Percentiles rank a stretch among this genome's conserved stretches.
Conservation (phyloP, 148 eudicot genomes). For the Talinum fruticosum region DNA sequence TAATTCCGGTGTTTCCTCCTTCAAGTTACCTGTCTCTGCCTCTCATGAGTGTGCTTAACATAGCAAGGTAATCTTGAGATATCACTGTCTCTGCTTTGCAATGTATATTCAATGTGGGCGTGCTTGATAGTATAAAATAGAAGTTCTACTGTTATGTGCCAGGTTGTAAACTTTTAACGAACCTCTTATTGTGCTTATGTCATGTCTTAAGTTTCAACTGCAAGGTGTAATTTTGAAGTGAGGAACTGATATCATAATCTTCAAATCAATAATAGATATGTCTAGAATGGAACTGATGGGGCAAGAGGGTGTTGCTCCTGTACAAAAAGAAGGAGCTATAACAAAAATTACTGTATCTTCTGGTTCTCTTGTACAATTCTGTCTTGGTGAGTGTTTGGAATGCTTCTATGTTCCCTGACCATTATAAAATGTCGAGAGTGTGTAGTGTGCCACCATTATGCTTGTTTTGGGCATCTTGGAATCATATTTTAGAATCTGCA, state of each 20-base stretch:
- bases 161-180: neutral
- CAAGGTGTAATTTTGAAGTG: too few relatives aligned
- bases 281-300: neutral
- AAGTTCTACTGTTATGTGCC: neutral
- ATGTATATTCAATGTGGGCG: neutral
- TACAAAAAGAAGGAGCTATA: too few relatives aligned
- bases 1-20: slow-evolving; percentile 67
- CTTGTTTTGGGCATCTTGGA: too few relatives aligned
- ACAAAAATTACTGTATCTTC: too few relatives aligned
- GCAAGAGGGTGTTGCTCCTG: too few relatives aligned
- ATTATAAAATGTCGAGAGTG: too few relatives aligned
- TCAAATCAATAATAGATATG: neutral
- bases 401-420: too few relatives aligned
- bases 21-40: slow-evolving; percentile 85
- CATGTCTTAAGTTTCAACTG: neutral
- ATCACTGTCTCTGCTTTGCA: neutral
- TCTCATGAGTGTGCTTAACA: slow-evolving; percentile 83
- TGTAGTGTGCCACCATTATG: too few relatives aligned
- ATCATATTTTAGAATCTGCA: too few relatives aligned
- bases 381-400: too few relatives aligned
- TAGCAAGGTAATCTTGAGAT: slow-evolving; percentile 67
- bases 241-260: neutral
- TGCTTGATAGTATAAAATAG: neutral
- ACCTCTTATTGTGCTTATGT: neutral
- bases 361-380: too few relatives aligned